Conservation (phyloP, 1,284 basidiomycete species). For the Ustilago nuda region DNA sequence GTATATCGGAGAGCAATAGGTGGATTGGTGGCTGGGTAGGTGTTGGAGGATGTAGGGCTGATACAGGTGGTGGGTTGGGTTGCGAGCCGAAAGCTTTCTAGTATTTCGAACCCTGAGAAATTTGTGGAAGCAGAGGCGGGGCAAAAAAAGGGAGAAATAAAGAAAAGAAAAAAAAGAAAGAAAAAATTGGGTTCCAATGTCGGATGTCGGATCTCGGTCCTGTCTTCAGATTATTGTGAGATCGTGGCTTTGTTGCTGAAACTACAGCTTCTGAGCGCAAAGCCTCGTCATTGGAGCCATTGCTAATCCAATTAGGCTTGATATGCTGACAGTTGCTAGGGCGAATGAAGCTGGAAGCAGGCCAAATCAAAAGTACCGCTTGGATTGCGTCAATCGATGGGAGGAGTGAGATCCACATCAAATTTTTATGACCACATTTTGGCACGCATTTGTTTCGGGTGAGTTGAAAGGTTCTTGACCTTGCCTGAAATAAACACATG, state of each 20-base stretch:
- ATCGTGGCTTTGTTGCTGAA: background rate
- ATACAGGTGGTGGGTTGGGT: background rate
- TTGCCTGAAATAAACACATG: too few relatives aligned
- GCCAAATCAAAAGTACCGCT: too few relatives aligned
- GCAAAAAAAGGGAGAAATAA: too few relatives aligned
- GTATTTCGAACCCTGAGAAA: conserved; percentile 17
- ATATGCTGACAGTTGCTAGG: too few relatives aligned
- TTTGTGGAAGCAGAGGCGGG: background rate
- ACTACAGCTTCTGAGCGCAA: background rate
- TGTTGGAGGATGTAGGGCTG: background rate
- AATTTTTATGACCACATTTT: background rate
- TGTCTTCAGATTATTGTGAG: background rate
- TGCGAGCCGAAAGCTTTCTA: background rate
- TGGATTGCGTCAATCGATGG: background rate
- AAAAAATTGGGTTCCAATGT: conserved; percentile 12
- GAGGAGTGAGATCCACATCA: background rate
- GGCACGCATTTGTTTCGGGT: background rate
- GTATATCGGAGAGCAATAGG: too few relatives aligned
- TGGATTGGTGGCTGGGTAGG: background rate
- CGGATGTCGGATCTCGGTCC: conserved; percentile 4
- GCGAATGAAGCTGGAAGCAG: too few relatives aligned
- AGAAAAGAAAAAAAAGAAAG: conserved; percentile 4
- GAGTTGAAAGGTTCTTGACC: too few relatives aligned
- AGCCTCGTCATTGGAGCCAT: background rate
- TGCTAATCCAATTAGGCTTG: too few relatives aligned